Evolutionary conservation across 2,329 filamentous ascomycete species (phyloP).

Genomic region (Phyllosticta ampelicida): DNA sequence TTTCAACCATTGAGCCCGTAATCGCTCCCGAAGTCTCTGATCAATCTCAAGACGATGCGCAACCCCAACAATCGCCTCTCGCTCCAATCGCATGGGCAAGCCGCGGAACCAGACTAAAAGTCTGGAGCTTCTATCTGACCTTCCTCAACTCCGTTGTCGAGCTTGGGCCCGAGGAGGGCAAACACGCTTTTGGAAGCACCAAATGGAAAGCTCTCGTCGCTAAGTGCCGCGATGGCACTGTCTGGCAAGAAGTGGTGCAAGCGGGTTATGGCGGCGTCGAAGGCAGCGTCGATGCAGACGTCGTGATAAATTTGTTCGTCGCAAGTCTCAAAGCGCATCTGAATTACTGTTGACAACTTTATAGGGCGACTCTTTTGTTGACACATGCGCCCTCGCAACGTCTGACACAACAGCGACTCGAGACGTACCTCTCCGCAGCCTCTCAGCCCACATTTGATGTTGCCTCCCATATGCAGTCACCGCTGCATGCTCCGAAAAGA

Average conservation of each 20-base stretch:
- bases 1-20: conserved; percentile 74
- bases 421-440: conserved; percentile 75
- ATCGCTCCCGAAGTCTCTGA: conserved; percentile 45
- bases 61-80: conserved; percentile 18
- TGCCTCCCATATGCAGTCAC: conserved; percentile 48
- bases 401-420: conserved; percentile 76
- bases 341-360: background rate
- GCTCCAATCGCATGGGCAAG: conserved; percentile 73
- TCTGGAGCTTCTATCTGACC: conserved; percentile 95
- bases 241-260: conserved; percentile 90
- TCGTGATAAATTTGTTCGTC: conserved; percentile 70
- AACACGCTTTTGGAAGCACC: conserved; percentile 71
- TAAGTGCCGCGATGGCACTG: conserved; percentile 75
- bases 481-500: conserved; percentile 20
- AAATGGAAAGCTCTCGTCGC: conserved; percentile 74
- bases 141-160: conserved; percentile 86
- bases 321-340: background rate
- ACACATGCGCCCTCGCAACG: conserved; percentile 79
- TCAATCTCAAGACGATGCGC: conserved; percentile 11
- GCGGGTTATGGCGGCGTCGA: conserved; percentile 82
- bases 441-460: conserved; percentile 64
- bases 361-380: conserved; percentile 78
- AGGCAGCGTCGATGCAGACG: conserved; percentile 85
- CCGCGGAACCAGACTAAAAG: conserved; percentile 76
- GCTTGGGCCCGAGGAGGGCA: conserved; percentile 80